Evolutionary conservation across 176 grass and related monocot genomes (phyloP).

Genomic region (Tillandsia fasciculata): DNA sequence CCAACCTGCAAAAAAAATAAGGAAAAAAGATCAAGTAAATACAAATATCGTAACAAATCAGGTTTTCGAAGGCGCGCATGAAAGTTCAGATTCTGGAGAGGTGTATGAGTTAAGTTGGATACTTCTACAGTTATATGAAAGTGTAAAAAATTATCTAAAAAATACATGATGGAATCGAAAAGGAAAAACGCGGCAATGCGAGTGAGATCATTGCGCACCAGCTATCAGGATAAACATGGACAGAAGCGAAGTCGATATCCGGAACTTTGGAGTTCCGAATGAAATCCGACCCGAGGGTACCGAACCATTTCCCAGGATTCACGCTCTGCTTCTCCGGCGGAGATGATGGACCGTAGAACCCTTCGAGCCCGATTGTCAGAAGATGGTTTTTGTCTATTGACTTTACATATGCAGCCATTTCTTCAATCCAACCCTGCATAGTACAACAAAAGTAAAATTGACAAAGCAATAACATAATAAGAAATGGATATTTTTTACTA

Average conservation of each 20-base stretch:
- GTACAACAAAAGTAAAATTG: background rate
- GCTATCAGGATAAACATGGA: constrained; percentile 82
- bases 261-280: constrained; percentile 61
- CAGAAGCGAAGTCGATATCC: constrained; percentile 76
- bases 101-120: no score
- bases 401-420: constrained; percentile 73
- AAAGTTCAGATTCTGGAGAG: no score
- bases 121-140: no score
- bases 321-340: constrained; percentile 33
- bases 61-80: no score
- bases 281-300: constrained; percentile 75
- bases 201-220: constrained; percentile 34
- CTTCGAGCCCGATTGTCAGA: constrained; percentile 71
- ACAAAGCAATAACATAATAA: background rate
- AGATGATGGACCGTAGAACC: constrained; percentile 76
- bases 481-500: background rate
- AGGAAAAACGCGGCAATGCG: background rate
- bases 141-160: background rate
- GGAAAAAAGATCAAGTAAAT: background rate
- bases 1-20: constrained; percentile 36
- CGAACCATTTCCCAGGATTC: constrained; percentile 68
- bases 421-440: constrained; percentile 79
- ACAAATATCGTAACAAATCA: no score
- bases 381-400: constrained; percentile 69
- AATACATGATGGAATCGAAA: background rate